phyloP scores from a whole-genome alignment of 345 rosid species.

The Lepidium aucheri region DNA sequence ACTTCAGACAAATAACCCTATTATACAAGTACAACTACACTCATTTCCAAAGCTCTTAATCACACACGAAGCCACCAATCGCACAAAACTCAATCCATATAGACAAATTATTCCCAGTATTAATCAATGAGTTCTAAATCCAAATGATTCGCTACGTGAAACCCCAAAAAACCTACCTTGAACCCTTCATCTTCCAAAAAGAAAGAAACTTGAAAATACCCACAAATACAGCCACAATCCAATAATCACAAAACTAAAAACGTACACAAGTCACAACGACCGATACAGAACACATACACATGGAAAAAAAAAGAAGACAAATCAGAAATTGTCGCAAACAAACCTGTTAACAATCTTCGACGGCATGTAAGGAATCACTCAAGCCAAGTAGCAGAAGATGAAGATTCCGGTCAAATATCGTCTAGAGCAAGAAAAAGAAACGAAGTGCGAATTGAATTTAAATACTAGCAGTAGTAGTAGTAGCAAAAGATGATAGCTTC shows the following conservation, averaged over 20 bases:
- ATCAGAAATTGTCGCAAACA: background rate
- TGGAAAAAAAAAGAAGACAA: background rate
- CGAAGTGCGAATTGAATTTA: background rate
- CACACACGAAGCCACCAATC: background rate
- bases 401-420: background rate
- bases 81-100: background rate
- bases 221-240: background rate
- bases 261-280: background rate
- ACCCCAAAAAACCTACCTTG: background rate
- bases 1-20: background rate
- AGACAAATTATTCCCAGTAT: background rate
- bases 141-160: background rate
- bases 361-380: slow-evolving; percentile 23
- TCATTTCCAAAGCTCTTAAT: background rate
- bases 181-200: slow-evolving; percentile 7
- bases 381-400: background rate
- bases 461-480: background rate
- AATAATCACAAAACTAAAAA: background rate
- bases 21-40: background rate
- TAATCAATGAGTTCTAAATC: background rate
- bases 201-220: background rate
- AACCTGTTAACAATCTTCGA: slow-evolving; percentile 32
- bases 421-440: background rate
- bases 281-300: background rate
- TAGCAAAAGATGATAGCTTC: background rate